Conservation (phyloP, 164 flowering plant species). For the Protea cynaroides region DNA sequence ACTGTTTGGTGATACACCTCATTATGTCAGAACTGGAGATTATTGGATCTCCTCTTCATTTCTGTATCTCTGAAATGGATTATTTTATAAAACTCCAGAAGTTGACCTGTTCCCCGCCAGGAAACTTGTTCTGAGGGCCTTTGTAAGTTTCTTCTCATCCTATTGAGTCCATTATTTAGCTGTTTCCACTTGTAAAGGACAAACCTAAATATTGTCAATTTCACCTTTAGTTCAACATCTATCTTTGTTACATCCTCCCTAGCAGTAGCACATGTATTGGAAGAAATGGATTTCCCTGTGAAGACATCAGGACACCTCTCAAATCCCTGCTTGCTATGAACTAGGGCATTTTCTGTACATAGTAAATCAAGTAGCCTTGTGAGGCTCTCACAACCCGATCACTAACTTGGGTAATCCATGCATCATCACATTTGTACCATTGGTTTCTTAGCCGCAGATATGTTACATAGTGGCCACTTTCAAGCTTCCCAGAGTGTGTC, state of each 20-base stretch:
- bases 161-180: not conserved
- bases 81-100: not conserved
- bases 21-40: not conserved
- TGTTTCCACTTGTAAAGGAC: not conserved
- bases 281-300: constrained; percentile 29
- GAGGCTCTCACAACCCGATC: constrained; percentile 50
- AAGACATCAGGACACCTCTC: constrained; percentile 37
- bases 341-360: constrained; percentile 43
- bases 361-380: constrained; percentile 59
- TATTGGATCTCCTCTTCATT: not conserved
- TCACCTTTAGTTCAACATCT: not conserved
- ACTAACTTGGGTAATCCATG: constrained; percentile 63
- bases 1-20: not conserved
- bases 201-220: not conserved
- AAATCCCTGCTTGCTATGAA: constrained; percentile 39
- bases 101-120: not conserved
- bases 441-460: constrained; percentile 42
- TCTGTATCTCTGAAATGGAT: not conserved
- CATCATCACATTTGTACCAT: constrained; percentile 79
- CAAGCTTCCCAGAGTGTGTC: constrained; percentile 59
- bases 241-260: not conserved
- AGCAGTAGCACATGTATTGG: constrained; percentile 63
- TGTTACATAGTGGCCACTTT: constrained; percentile 65
- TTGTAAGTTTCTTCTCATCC: not conserved
- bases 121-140: not conserved